A percentile compares a stretch with the other conserved stretches of the same genome.
Conservation (phyloP, 2,329 filamentous ascomycete species). For the Lachnellula occidentalis region DNA sequence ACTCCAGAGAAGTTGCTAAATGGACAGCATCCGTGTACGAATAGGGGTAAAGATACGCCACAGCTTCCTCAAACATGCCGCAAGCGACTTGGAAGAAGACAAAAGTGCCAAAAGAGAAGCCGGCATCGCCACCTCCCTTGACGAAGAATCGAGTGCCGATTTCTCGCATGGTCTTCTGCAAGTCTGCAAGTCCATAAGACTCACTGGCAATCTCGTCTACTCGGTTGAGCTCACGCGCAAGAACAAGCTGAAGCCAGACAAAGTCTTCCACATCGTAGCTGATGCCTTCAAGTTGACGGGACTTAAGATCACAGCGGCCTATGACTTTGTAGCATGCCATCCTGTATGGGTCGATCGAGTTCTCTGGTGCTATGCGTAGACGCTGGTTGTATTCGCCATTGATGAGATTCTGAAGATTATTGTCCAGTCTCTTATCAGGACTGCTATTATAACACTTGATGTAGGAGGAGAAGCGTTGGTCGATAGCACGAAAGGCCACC, state of each 20-base stretch:
- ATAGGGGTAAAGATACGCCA: constrained; percentile 87
- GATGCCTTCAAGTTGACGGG: constrained; percentile 57
- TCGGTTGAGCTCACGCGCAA: constrained; percentile 60
- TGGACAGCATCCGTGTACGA: constrained; percentile 92
- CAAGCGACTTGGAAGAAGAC: constrained; percentile 89
- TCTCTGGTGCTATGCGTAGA: constrained; percentile 75
- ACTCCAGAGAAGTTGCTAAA: constrained; percentile 83
- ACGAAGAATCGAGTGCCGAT: constrained; percentile 90
- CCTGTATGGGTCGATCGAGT: constrained; percentile 87
- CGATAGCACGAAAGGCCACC: constrained; percentile 79
- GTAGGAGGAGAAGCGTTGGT: constrained; percentile 84
- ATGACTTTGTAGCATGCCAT: constrained; percentile 98
- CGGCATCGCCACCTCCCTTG: constrained; percentile 64
- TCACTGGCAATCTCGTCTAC: constrained; percentile 60
- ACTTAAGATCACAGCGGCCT: constrained; percentile 66
- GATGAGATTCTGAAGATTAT: constrained; percentile 79
- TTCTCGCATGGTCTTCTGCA: constrained; percentile 76
- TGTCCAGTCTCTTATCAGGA: constrained; percentile 69
- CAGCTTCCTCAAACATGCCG: constrained; percentile 89
- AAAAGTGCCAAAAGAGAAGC: constrained; percentile 78
- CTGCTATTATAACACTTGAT: constrained; percentile 77
- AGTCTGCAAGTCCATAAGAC: constrained; percentile 58
- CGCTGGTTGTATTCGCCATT: constrained; percentile 86
- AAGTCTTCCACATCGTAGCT: constrained; percentile 58
- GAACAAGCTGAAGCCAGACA: constrained; percentile 67